A percentile compares a stretch with the other conserved stretches of the same genome.
phyloP scores from a whole-genome alignment of 305 asterid species.

The Withania somnifera region DNA sequence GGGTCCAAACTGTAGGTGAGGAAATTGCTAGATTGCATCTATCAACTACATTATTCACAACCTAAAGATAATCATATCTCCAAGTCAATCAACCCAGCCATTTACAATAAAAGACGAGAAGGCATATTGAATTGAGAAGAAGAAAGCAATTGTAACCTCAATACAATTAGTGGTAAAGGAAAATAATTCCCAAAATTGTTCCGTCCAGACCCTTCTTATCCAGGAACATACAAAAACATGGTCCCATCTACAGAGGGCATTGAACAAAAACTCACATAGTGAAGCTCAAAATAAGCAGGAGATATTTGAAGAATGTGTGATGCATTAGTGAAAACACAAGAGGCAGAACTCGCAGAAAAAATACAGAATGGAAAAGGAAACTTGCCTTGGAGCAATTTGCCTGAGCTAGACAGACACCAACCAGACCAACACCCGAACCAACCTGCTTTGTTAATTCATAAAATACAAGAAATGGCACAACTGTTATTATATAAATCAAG shows the following conservation, averaged over 20 bases:
- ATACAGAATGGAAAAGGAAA: not conserved
- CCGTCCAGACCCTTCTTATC: not conserved
- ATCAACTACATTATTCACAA: not conserved
- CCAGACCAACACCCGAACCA: slow-evolving; percentile 93
- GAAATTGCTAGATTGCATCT: not conserved
- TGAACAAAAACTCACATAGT: not conserved
- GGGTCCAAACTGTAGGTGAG: not conserved
- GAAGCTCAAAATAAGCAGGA: not conserved
- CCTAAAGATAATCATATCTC: not conserved
- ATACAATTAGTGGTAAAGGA: not conserved
- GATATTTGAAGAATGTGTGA: not conserved
- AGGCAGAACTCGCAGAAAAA: not conserved
- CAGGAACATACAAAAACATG: not conserved
- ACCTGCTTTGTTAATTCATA: slow-evolving; percentile 35
- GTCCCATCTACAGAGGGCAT: not conserved
- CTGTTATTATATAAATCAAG: not conserved
- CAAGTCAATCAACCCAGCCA: not conserved
- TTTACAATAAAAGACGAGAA: not conserved
- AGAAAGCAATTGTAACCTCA: not conserved
- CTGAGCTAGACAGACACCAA: slow-evolving; percentile 70
- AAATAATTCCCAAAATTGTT: not conserved
- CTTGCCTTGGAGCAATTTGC: slow-evolving; percentile 74
- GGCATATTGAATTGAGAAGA: not conserved
- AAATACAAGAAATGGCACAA: not conserved
- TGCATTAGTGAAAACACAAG: not conserved